phyloP scores from a whole-genome alignment of 495 filamentous ascomycete genomes.

The Aspergillus incahuasiensis region DNA sequence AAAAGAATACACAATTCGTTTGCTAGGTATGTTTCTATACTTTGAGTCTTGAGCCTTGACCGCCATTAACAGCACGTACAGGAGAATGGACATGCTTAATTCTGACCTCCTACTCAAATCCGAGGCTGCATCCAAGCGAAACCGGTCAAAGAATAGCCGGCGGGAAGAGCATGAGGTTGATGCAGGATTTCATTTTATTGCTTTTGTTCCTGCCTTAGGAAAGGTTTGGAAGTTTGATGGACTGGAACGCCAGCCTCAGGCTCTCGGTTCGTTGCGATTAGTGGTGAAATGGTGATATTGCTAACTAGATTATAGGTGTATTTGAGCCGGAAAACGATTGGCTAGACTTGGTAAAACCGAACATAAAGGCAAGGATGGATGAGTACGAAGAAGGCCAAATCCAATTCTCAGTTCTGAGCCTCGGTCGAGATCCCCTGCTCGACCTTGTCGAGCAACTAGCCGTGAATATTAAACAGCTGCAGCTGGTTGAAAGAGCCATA shows the following conservation, averaged over 20 bases:
- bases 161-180: constrained; percentile 44
- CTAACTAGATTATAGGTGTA: constrained; percentile 22
- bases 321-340: constrained; percentile 40
- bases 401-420: constrained; percentile 52
- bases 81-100: constrained; percentile 74
- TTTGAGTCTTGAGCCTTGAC: background rate
- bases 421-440: constrained; percentile 49
- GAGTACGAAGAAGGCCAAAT: constrained; percentile 52
- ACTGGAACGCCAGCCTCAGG: constrained; percentile 66
- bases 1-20: constrained; percentile 83
- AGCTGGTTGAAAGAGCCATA: constrained; percentile 33
- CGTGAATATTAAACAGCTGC: constrained; percentile 40
- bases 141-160: constrained; percentile 27
- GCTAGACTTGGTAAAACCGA: constrained; percentile 43
- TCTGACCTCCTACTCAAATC: constrained; percentile 65
- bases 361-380: constrained; percentile 47
- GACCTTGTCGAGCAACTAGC: constrained; percentile 39
- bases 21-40: constrained; percentile 54
- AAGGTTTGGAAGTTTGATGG: constrained; percentile 90
- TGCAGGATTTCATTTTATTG: constrained; percentile 77
- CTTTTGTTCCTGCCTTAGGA: constrained; percentile 72
- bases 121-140: constrained; percentile 49
- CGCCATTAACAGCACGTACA: constrained; percentile 18
- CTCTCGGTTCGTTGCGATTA: constrained; percentile 53
- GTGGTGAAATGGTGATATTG: background rate